Evolutionary conservation across 1,284 basidiomycete genomes (phyloP).

Genomic region (Ceratorhiza oryzae-sativae): DNA sequence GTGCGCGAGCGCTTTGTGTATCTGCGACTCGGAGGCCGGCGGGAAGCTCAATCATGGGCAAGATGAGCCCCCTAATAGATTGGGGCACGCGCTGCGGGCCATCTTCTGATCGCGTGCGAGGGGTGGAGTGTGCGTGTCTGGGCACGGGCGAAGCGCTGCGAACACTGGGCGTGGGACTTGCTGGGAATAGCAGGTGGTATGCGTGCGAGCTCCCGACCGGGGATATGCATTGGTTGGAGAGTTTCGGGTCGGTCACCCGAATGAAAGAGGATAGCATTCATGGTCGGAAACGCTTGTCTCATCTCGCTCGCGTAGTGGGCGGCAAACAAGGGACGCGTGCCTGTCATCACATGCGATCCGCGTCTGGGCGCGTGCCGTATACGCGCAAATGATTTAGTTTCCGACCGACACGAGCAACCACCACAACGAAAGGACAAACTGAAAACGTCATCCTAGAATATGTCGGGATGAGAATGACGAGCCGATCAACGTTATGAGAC

Average conservation of each 20-base stretch:
- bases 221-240: neutral
- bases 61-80: neutral
- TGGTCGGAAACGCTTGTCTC: neutral
- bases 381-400: neutral
- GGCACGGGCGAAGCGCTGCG: neutral
- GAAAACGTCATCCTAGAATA: neutral
- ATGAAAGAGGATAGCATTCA: neutral
- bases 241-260: neutral
- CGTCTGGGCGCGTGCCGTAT: neutral
- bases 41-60: neutral
- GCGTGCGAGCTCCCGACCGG: neutral
- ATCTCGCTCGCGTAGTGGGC: neutral
- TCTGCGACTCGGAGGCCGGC: neutral
- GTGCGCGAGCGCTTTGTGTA: neutral
- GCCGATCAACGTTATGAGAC: conserved; percentile 11
- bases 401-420: neutral
- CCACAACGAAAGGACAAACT: neutral
- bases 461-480: conserved; percentile 10
- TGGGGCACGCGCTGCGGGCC: neutral
- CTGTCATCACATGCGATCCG: neutral
- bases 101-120: neutral
- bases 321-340: neutral
- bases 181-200: neutral
- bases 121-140: neutral
- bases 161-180: neutral